Conservation (phyloP, 495 filamentous ascomycete genomes). For the Trichocladium antarcticum region DNA sequence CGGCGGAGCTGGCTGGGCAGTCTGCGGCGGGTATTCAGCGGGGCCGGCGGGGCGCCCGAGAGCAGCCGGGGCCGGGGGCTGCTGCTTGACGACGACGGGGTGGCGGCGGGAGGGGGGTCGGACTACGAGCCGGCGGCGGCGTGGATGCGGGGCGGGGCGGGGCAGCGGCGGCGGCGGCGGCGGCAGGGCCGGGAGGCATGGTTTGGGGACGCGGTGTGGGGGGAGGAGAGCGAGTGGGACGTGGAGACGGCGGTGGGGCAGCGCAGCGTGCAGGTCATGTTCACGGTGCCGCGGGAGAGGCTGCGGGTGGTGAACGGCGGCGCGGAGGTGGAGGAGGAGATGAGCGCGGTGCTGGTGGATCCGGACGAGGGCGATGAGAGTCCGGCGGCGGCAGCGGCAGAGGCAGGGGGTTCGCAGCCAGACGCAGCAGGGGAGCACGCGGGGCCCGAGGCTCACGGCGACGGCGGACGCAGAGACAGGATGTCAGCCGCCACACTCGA, state of each 20-base stretch:
- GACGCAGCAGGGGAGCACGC: background rate
- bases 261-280: constrained; percentile 82
- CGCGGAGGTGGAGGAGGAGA: constrained; percentile 40
- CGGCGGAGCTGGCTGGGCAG: constrained; percentile 40
- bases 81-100: constrained; percentile 16
- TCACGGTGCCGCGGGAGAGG: constrained; percentile 76
- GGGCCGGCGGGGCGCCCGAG: constrained; percentile 13
- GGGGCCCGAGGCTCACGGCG: background rate
- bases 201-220: constrained; percentile 7
- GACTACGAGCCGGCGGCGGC: constrained; percentile 21
- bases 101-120: constrained; percentile 8
- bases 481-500: background rate
- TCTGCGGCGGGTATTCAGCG: constrained; percentile 35
- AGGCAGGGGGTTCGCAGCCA: background rate
- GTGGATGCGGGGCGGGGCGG: constrained; percentile 20
- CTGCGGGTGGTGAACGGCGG: constrained; percentile 75
- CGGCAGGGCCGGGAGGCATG: constrained; percentile 36
- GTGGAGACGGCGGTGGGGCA: constrained; percentile 72
- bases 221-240: constrained; percentile 43
- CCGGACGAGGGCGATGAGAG: constrained; percentile 10
- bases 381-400: background rate
- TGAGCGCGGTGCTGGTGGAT: constrained; percentile 23
- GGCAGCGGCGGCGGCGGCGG: constrained; percentile 27
- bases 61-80: constrained; percentile 12
- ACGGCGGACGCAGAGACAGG: background rate